Percentiles rank a stretch among this genome's conserved stretches.
Evolutionary conservation across 2,329 filamentous ascomycete genomes (phyloP).

Genomic region (Calonectria henricotiae): DNA sequence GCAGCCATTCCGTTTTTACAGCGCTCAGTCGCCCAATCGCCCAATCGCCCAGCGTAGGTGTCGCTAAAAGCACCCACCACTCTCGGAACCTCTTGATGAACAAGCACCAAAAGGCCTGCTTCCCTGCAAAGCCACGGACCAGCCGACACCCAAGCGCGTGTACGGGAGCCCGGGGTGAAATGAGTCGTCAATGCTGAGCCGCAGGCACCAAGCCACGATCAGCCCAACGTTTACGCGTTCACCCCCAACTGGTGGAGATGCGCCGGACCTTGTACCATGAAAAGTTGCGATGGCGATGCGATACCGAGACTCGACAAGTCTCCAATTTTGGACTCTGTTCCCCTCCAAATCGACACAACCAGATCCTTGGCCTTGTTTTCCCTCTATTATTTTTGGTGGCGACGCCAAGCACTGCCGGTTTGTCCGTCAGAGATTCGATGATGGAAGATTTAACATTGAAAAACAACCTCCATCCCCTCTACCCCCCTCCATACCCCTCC

Average conservation of each 20-base stretch:
- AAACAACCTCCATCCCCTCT: not conserved
- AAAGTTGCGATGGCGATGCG: not conserved
- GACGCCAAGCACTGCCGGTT: not conserved
- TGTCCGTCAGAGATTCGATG: not conserved
- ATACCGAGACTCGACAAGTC: not conserved
- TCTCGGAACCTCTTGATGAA: too few relatives aligned
- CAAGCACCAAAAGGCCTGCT: too few relatives aligned
- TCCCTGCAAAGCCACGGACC: not conserved
- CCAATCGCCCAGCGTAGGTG: too few relatives aligned
- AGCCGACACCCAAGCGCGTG: conserved; percentile 1
- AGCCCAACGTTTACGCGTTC: conserved; percentile 12
- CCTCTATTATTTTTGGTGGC: not conserved
- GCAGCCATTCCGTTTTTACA: too few relatives aligned
- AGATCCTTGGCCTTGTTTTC: not conserved
- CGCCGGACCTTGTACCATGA: not conserved
- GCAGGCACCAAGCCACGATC: not conserved
- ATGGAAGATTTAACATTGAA: not conserved
- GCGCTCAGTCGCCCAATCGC: too few relatives aligned
- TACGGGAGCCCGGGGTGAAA: not conserved
- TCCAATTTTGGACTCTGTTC: not conserved
- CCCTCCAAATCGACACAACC: not conserved
- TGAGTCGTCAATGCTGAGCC: conserved; percentile 16
- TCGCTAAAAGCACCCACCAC: too few relatives aligned
- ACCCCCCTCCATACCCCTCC: not conserved
- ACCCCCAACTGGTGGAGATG: not conserved